Evolutionary conservation across 306 rosid species (phyloP), one percentile per base, ranked within the genome.

Genomic region (Mimosa bimucronata): DNA sequence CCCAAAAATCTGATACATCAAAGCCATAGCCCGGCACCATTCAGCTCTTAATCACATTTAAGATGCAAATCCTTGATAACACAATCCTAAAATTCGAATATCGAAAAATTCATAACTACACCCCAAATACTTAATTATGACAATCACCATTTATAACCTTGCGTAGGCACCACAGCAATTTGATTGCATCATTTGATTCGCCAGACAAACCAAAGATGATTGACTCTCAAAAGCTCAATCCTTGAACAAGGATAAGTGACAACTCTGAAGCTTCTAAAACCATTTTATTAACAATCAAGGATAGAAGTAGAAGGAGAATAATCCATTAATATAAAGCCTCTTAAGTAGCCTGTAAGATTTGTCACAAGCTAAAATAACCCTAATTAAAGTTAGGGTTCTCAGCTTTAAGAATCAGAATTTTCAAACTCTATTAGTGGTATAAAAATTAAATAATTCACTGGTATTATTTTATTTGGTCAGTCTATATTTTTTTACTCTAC

Each of bases 291-390:
- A 62, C 81, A 75, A 81, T 78, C 77, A 48, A 77, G 60, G 77
- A 76, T 80, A 34, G 76, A 3, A 48, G 81, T 42, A 77, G 78
- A 83, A 46, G 78, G 81, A 48, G 83, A 83, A 80, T 65, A 71
- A 73, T 74, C 85, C 79, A 81, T 71, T 77, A 57, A 83, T 74
- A 77, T 57, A 78, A 41, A 75, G 77, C 67, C 85, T n/a, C n/a
- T 64, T 64, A 64, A 46, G 53, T 14, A 3, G 40, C n/a, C 9
- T 53, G 19, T 41, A 19, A 50, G 8, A 50, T 50, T 50, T 34
- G 2, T 18, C 23, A 50, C 9, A 18, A 19, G 58, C 25, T 21
- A 21, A 55, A 55, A 55, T n/a, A 55, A 55, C 62, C 62, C 29
- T 13, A 46, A 50, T 50, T 23, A 57, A 62, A 14, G 68, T 62